Conservation (phyloP, 1,284 basidiomycete species). For the Chiua sp. region DNA sequence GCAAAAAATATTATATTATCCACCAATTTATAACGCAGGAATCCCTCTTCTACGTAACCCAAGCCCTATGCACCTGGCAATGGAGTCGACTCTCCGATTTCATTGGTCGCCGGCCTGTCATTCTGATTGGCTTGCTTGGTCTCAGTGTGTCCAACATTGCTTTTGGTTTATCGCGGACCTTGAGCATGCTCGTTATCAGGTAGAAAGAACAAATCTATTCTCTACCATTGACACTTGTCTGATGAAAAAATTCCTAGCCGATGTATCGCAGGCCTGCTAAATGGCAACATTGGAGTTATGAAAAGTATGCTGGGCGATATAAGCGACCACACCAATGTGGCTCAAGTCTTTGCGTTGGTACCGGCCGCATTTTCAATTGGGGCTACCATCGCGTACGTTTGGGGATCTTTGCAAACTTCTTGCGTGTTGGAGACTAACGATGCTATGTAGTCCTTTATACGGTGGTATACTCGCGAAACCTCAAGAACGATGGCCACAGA, state of each 20-base stretch:
- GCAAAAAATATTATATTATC: neutral
- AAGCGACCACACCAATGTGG: constrained; percentile 46
- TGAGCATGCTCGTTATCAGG: constrained; percentile 68
- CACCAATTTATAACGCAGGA: constrained; percentile 47
- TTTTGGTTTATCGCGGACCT: constrained; percentile 75
- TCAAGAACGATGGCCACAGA: constrained; percentile 49
- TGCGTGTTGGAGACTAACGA: constrained; percentile 56
- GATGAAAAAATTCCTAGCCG: constrained; percentile 24
- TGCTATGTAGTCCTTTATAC: constrained; percentile 51
- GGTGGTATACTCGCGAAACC: constrained; percentile 55
- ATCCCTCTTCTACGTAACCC: constrained; percentile 74
- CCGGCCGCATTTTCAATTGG: constrained; percentile 33
- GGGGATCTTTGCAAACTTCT: neutral
- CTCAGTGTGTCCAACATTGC: constrained; percentile 70
- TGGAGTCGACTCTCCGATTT: constrained; percentile 78
- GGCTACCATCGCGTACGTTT: constrained; percentile 32
- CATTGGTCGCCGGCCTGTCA: constrained; percentile 73
- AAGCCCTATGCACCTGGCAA: constrained; percentile 71
- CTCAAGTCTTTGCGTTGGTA: constrained; percentile 31
- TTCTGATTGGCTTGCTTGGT: constrained; percentile 69
- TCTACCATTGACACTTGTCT: constrained; percentile 2
- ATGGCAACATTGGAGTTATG: constrained; percentile 44
- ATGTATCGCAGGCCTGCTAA: constrained; percentile 42
- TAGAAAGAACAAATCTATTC: constrained; percentile 20
- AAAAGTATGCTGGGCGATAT: constrained; percentile 56